phyloP scores from a whole-genome alignment of 202 grass and related monocot genomes.

The Hordeum pubiflorum region DNA sequence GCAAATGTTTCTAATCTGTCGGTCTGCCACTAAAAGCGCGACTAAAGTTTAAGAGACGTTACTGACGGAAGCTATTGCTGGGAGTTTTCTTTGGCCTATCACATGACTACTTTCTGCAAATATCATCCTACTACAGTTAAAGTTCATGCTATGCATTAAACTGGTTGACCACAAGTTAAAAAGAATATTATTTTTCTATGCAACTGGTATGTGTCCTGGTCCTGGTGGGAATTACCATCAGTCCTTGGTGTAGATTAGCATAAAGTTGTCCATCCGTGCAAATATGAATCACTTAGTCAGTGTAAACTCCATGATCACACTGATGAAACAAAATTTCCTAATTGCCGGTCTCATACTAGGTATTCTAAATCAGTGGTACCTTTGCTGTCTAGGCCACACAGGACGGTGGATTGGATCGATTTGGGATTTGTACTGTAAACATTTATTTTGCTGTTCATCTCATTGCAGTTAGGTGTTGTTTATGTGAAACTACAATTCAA shows the following conservation, averaged over 20 bases:
- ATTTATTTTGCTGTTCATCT: background rate
- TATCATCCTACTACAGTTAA: background rate
- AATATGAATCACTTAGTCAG: background rate
- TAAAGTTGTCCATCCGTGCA: background rate
- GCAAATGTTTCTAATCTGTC: background rate
- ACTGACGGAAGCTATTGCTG: background rate
- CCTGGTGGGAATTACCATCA: background rate
- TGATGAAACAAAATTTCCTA: background rate
- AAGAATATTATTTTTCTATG: background rate
- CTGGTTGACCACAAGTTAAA: background rate
- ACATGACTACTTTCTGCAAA: background rate
- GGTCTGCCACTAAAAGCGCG: background rate
- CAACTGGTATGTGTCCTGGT: background rate
- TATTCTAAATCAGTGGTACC: background rate
- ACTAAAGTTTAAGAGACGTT: background rate
- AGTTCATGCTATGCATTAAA: background rate
- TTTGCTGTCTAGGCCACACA: background rate
- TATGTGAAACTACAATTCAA: background rate
- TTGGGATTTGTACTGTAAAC: background rate
- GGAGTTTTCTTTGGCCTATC: background rate
- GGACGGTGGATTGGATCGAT: background rate
- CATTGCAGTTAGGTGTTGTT: background rate
- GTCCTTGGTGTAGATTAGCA: background rate
- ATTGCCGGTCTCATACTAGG: background rate
- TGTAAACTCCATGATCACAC: background rate